Evolutionary conservation across 495 filamentous ascomycete genomes (phyloP), one percentile per base, ranked within the genome.

Genomic region (Penicillium macrosclerotiorum): DNA sequence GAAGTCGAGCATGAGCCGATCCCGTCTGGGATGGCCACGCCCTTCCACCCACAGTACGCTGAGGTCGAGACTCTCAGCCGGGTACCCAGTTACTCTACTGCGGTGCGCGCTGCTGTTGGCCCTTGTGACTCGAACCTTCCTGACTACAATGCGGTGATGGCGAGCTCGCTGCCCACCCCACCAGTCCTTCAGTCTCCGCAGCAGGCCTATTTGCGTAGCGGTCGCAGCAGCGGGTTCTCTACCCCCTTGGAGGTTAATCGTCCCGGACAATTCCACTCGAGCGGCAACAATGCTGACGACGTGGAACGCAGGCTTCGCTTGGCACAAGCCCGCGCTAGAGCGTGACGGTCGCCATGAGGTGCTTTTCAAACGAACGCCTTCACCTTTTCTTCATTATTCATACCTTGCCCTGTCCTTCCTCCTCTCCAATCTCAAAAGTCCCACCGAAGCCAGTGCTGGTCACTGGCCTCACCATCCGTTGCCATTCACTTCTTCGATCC

Each of bases 11-110:
- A 62, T 31, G 78, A 80, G 1, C 57, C 54, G 5, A 49, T 74
- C 30, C 60, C 68, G 13, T 75, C 76, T 17, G 76, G 75, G 18
- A 71, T 74, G 60, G 73, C 76, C 12, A 80, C 77, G 5, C 80
- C 84, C 13, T 80, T 80, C 50, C 80, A 85, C 42, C 70, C 79
- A 18, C 84, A 89, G 48, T 81, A 74, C 42, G 65, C 74, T 18
- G 80, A 85, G 51, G 68, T 84, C 23, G 78, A 80, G 44, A 73
- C 76, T 29, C 68, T 92, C 14, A 84, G 77, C 52, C 85, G 83
- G 38, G 87, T 93, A 6, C 89, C 89, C 4, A 89, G 84, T 38
- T 95, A 95, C 60, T 72, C 77, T 4, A 91, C 89, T 9, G 89
- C 89, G 1, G 74, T 90, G 13, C 79, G 75, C 34, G 73, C 81